These are phyloP conservation scores for Petrea volubilis DNA, from an alignment of 257 asterid species.

Conservation along the genomic window DNA sequence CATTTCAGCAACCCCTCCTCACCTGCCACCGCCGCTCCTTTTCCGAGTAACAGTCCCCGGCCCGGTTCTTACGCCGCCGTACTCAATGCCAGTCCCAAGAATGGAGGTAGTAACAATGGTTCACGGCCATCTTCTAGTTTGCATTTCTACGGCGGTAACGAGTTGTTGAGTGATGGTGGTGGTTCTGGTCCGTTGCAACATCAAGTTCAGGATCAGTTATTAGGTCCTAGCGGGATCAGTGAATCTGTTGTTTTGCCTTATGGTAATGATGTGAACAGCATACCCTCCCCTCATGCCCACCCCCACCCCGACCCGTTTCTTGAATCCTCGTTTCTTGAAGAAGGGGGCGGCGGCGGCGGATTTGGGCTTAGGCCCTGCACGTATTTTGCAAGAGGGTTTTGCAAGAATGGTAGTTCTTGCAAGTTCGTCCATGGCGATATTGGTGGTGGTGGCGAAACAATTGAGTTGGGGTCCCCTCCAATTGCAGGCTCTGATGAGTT, in stretches of 20 bases:
- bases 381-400: conserved; percentile 71
- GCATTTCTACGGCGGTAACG: conserved; percentile 41
- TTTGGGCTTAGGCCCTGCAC: conserved; percentile 76
- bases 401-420: conserved; percentile 73
- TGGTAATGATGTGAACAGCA: conserved; percentile 44
- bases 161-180: conserved; percentile 29
- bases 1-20: conserved; percentile 52
- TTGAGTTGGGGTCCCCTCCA: conserved; percentile 70
- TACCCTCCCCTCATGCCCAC: conserved; percentile 34
- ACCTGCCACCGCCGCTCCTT: conserved; percentile 41
- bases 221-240: conserved; percentile 80
- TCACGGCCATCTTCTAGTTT: conserved; percentile 37
- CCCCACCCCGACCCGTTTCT: conserved; percentile 41
- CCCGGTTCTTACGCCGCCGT: conserved; percentile 62
- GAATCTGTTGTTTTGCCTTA: conserved; percentile 63
- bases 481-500: conserved; percentile 56
- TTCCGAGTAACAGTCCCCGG: conserved; percentile 38
- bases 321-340: conserved; percentile 65
- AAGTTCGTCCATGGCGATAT: conserved; percentile 57
- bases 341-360: conserved; percentile 47
- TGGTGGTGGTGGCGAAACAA: conserved; percentile 17
- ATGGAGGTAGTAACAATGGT: conserved; percentile 11
- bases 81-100: conserved; percentile 27
- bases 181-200: conserved; percentile 52
- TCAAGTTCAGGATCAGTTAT: conserved; percentile 49